Conservation (phyloP, 257 asterid species). For the Solanum medicagineum region DNA sequence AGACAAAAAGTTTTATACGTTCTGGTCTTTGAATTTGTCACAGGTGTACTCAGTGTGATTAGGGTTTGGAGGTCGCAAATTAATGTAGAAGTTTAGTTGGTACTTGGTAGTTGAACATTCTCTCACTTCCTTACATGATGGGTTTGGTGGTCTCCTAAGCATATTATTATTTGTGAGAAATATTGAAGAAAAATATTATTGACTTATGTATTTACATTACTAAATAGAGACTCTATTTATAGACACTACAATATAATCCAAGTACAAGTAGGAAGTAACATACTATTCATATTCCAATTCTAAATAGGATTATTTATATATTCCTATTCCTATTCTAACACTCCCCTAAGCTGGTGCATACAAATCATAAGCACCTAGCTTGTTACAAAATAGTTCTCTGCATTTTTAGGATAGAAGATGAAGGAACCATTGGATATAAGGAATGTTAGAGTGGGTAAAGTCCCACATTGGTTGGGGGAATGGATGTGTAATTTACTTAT, state of each 20-base stretch:
- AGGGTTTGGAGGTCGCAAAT: neutral
- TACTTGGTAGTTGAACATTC: neutral
- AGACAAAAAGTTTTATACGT: neutral
- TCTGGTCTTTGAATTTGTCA: neutral
- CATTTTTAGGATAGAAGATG: neutral
- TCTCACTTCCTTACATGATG: neutral
- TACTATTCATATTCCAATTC: too few relatives aligned
- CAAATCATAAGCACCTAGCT: too few relatives aligned
- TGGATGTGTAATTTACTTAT: neutral
- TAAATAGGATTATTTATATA: too few relatives aligned
- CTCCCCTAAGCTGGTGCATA: too few relatives aligned
- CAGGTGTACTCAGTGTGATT: neutral
- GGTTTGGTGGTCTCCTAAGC: neutral
- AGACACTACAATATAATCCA: too few relatives aligned
- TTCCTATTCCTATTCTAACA: too few relatives aligned
- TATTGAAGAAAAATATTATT: too few relatives aligned
- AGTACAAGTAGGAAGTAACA: too few relatives aligned
- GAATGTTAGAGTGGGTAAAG: neutral
- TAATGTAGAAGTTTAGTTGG: neutral
- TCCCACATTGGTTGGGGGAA: neutral
- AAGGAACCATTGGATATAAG: neutral
- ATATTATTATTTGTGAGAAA: too few relatives aligned
- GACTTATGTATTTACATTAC: too few relatives aligned
- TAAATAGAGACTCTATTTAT: too few relatives aligned
- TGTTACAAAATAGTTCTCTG: neutral